Evolutionary conservation across 768 basidiomycete species (phyloP).

Genomic region (Phaeotremella skinneri): DNA sequence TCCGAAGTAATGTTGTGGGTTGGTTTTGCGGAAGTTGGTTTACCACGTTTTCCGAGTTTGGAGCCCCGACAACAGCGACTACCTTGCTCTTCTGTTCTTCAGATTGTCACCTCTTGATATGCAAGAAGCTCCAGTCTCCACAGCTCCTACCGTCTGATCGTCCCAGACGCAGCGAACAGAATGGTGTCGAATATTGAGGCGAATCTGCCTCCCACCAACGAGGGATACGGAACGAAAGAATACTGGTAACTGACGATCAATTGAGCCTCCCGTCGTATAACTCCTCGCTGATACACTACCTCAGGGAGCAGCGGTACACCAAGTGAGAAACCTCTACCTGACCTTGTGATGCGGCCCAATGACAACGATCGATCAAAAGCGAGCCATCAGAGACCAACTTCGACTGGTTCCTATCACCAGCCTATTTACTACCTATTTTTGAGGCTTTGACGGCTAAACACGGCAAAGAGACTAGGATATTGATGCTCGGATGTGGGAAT

Average conservation of each 20-base stretch:
- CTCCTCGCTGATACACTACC: not conserved
- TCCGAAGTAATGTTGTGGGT: no score
- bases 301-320: conserved; percentile 50
- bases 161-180: no score
- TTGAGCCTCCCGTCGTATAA: not conserved
- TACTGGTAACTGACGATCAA: conserved; percentile 48
- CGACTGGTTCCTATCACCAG: conserved; percentile 51
- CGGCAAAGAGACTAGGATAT: conserved; percentile 33
- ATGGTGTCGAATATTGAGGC: conserved; percentile 22
- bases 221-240: conserved; percentile 50
- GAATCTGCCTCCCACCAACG: conserved; percentile 46
- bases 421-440: conserved; percentile 44
- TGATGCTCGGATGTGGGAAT: conserved; percentile 52
- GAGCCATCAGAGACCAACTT: conserved; percentile 47
- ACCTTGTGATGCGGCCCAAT: not conserved
- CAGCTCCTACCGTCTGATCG: no score
- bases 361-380: conserved; percentile 12
- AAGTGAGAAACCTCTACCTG: conserved; percentile 21
- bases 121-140: no score
- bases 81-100: no score
- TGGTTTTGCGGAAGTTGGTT: no score
- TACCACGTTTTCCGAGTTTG: no score
- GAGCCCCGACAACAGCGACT: no score
- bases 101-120: no score
- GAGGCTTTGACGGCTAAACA: conserved; percentile 31